Conservation (phyloP, 805 yeast genomes). For the Pichia ethanolica region DNA sequence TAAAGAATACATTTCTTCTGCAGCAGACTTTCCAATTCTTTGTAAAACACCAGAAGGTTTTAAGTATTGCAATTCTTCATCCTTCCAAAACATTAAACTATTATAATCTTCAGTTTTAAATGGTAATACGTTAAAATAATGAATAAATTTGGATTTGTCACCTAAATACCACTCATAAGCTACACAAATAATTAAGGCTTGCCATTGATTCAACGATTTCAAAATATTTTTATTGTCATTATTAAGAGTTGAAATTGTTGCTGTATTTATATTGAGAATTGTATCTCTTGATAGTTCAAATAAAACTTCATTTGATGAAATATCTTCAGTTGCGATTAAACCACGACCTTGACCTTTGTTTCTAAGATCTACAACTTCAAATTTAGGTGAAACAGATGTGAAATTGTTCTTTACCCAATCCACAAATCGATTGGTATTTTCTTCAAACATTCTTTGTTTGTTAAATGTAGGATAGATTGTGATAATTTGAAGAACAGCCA, state of each 20-base stretch:
- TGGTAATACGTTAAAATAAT: slow-evolving; percentile 72
- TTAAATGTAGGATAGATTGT: no score
- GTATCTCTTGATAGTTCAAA: slow-evolving; percentile 60
- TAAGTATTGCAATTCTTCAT: slow-evolving; percentile 47
- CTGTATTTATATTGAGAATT: slow-evolving; percentile 53
- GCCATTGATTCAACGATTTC: slow-evolving; percentile 60
- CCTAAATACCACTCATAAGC: slow-evolving; percentile 50
- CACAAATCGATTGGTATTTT: slow-evolving; percentile 33
- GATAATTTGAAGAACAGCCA: no score
- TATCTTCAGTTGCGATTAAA: slow-evolving; percentile 54
- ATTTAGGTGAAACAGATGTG: slow-evolving; percentile 45
- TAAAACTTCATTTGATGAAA: slow-evolving; percentile 52
- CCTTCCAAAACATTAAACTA: slow-evolving; percentile 75
- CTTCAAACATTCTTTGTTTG: slow-evolving; percentile 5
- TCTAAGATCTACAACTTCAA: slow-evolving; percentile 57
- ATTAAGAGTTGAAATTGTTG: slow-evolving; percentile 32
- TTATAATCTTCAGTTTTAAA: slow-evolving; percentile 32
- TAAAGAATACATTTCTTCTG: slow-evolving; percentile 50
- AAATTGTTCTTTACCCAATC: slow-evolving; percentile 40
- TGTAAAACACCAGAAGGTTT: slow-evolving; percentile 63
- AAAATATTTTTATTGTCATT: slow-evolving; percentile 32
- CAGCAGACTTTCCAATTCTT: slow-evolving; percentile 65
- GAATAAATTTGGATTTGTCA: slow-evolving; percentile 51
- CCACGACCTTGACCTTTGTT: slow-evolving; percentile 67
- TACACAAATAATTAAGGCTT: slow-evolving; percentile 60